Evolutionary conservation across 139 green algal species (phyloP), one percentile per base, ranked within the genome.

Genomic region (Chlamydomonas eustigma): DNA sequence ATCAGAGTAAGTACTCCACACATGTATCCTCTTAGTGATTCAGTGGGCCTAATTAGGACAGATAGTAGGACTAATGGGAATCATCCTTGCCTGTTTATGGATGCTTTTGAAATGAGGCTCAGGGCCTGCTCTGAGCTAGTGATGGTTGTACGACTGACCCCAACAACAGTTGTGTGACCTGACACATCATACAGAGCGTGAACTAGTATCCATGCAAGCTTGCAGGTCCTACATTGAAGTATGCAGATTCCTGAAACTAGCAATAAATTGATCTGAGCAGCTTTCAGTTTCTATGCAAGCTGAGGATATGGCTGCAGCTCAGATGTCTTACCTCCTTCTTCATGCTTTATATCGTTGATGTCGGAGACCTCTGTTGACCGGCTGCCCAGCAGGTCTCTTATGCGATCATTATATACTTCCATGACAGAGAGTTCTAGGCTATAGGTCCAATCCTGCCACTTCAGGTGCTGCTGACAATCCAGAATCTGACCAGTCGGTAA

Each of bases 361-460:
- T 91, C 86, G 71, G 38, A 36, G 6, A 75, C 37, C 5, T 52
- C 75, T 58, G 35, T 67, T 38, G 12, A 38, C 22, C 65, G 22
- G 4, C 33, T 6, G 28, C 44, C 65, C 65, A 72, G 31, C 72
- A 98, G 85, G 87, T 98, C 94, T 3, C 91, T 82, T 75, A 97
- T 73, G 32, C 78, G 78, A 73, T 97, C 92, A 81, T 97, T 97
- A 88, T 98, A 97, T 18, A 98, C 89, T 83, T 97, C 94, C 34
- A 98, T 85, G 84, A 89, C 96, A n/a, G 82, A 90, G 1, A 88
- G 90, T 70, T 93, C 80, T 71, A 98, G 81, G 28, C n/a, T 65
- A 71, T 94, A 97, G 28, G 88, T 77, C 89, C 92, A 97, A 22
- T 79, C 83, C 87, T 91, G 86, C 52, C 83, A 69, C 64, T 39